Percentiles rank a stretch among this genome's conserved stretches.
phyloP scores from a whole-genome alignment of 495 filamentous ascomycete genomes.

The Xylona heveae region DNA sequence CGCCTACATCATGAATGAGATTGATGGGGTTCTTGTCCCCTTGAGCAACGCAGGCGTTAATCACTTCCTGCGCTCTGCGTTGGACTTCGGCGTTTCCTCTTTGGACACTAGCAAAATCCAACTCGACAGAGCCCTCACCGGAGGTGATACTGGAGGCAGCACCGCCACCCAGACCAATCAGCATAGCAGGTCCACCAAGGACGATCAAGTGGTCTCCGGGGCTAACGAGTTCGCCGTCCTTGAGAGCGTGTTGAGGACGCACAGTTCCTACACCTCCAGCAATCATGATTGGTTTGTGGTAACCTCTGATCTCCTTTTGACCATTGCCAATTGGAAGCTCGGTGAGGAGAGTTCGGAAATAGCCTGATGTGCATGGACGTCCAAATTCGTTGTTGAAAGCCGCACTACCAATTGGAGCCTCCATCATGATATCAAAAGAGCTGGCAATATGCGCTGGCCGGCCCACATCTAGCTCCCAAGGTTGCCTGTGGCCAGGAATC shows the following conservation, averaged over 20 bases:
- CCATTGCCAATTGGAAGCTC: constrained; percentile 37
- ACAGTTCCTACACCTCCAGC: constrained; percentile 93
- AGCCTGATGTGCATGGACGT: constrained; percentile 70
- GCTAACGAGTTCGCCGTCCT: constrained; percentile 51
- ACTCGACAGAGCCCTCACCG: constrained; percentile 67
- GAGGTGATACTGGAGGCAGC: constrained; percentile 82
- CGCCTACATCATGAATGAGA: constrained; percentile 94
- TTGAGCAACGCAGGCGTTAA: constrained; percentile 74
- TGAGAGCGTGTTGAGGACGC: constrained; percentile 77
- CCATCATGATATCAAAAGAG: constrained; percentile 88
- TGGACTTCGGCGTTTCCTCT: constrained; percentile 90
- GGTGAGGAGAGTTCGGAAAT: constrained; percentile 71
- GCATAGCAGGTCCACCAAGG: constrained; percentile 87
- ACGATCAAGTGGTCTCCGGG: constrained; percentile 77
- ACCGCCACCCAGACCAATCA: constrained; percentile 89
- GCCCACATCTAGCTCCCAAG: constrained; percentile 84
- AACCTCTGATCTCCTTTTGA: constrained; percentile 57
- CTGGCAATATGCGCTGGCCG: constrained; percentile 83
- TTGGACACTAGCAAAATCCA: constrained; percentile 94
- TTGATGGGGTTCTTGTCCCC: constrained; percentile 71
- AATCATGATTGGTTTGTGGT: constrained; percentile 98
- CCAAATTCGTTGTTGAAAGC: constrained; percentile 97
- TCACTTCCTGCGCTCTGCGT: constrained; percentile 85
- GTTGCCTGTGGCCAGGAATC: constrained; percentile 58
- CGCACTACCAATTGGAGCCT: constrained; percentile 85